These are phyloP conservation scores for Populus pruinosa DNA, from an alignment of 345 rosid species.

Conservation along the genomic window DNA sequence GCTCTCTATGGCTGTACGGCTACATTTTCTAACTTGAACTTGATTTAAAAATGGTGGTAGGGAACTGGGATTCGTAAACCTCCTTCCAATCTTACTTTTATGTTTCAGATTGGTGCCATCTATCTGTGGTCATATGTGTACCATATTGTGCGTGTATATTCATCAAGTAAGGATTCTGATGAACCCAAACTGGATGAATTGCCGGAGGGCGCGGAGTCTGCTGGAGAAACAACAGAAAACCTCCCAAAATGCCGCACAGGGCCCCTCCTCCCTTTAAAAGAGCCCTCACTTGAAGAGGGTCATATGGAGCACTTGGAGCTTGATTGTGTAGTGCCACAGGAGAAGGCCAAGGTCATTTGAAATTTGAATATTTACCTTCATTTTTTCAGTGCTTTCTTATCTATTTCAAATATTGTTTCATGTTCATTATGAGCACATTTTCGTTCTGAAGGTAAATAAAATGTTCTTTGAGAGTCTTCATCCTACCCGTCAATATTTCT, in stretches of 20 bases:
- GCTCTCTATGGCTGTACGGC: slow-evolving; percentile 50
- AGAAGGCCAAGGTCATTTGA: slow-evolving; percentile 2
- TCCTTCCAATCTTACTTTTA: not conserved
- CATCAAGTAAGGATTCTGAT: slow-evolving; percentile 19
- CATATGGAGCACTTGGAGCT: slow-evolving; percentile 5
- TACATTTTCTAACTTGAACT: not conserved
- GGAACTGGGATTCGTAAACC: not conserved
- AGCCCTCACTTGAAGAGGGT: not conserved
- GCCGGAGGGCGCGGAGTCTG: not conserved
- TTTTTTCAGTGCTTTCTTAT: not conserved
- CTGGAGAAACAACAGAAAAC: slow-evolving; percentile 1
- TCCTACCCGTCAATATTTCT: no score
- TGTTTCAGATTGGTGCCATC: slow-evolving; percentile 38
- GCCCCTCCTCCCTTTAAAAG: slow-evolving; percentile 22
- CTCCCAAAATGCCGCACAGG: not conserved
- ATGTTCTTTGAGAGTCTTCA: no score
- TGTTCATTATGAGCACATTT: not conserved
- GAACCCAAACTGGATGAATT: not conserved
- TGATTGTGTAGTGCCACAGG: slow-evolving; percentile 2
- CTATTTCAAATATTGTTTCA: not conserved
- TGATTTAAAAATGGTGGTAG: not conserved
- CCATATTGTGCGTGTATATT: slow-evolving; percentile 36
- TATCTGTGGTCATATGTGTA: slow-evolving; percentile 50
- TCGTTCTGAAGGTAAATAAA: no score
- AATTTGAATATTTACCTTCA: no score